These are phyloP conservation scores for Scenedesmus sp. DNA, from an alignment of 163 green algal species.

Conservation along the genomic window DNA sequence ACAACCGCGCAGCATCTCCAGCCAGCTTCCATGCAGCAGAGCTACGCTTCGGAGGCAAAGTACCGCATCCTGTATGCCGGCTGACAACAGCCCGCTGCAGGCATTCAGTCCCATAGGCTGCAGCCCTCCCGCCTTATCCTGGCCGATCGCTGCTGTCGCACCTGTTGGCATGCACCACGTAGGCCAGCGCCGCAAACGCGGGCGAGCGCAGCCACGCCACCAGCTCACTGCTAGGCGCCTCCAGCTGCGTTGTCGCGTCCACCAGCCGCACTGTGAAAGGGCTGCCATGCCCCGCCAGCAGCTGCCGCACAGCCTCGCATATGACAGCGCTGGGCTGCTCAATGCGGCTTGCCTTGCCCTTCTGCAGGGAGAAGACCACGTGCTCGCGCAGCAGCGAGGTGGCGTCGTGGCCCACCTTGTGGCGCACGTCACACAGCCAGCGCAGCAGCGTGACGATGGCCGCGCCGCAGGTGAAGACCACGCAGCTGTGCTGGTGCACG, in stretches of 20 bases:
- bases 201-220: constrained; percentile 59
- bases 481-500: constrained; percentile 76
- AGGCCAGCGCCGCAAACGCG: constrained; percentile 59
- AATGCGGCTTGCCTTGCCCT: constrained; percentile 57
- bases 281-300: constrained; percentile 65
- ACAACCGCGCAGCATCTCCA: background rate
- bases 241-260: constrained; percentile 56
- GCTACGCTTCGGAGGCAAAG: background rate
- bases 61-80: background rate
- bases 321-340: constrained; percentile 63
- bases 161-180: constrained; percentile 60
- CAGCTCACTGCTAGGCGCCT: constrained; percentile 50
- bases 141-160: background rate
- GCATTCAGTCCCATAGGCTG: background rate
- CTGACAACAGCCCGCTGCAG: background rate
- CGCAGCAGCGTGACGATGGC: constrained; percentile 81
- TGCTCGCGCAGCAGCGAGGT: constrained; percentile 54
- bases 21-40: background rate
- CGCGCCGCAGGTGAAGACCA: constrained; percentile 83
- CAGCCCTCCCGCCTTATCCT: background rate
- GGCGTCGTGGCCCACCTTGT: constrained; percentile 66
- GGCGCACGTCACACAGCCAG: constrained; percentile 78
- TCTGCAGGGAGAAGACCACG: constrained; percentile 64
- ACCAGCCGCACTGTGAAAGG: constrained; percentile 59
- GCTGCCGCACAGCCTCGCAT: constrained; percentile 49